Conservation (phyloP, 768 basidiomycete genomes). For the Agrocybe pediades region DNA sequence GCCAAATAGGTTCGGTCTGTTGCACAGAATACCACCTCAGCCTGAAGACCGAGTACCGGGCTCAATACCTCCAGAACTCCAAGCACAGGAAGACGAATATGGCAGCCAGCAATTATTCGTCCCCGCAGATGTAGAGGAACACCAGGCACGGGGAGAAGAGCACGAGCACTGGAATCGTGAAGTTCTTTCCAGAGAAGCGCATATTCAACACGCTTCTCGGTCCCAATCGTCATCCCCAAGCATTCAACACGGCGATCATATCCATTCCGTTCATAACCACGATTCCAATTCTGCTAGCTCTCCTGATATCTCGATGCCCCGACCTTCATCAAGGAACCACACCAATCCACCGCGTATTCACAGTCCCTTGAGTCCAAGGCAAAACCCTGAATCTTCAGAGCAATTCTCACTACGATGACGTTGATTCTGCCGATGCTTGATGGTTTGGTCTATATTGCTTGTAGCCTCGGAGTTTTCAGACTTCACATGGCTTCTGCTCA, state of each 20-base stretch:
- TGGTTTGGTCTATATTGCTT: background rate
- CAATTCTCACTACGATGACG: background rate
- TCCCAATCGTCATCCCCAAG: background rate
- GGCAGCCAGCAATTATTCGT: slow-evolving; percentile 73
- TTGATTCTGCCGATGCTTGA: background rate
- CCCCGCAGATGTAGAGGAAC: slow-evolving; percentile 56
- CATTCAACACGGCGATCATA: background rate
- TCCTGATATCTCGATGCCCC: background rate
- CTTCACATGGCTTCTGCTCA: background rate
- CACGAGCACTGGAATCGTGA: slow-evolving; percentile 32
- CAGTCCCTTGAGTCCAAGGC: background rate
- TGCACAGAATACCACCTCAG: slow-evolving; percentile 91
- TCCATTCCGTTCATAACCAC: background rate
- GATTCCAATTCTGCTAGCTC: background rate
- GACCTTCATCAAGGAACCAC: background rate
- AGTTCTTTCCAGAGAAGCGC: slow-evolving; percentile 20
- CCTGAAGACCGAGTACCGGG: slow-evolving; percentile 59
- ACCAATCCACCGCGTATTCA: background rate
- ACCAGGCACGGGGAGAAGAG: slow-evolving; percentile 30
- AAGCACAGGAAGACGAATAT: slow-evolving; percentile 48
- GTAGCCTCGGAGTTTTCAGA: background rate
- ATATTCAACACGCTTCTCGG: slow-evolving; percentile 5
- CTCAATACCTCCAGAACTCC: slow-evolving; percentile 56
- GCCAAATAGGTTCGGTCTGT: slow-evolving; percentile 71
- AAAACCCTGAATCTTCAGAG: background rate